Evolutionary conservation across 2,329 filamentous ascomycete genomes (phyloP).

Genomic region (Calonectria naviculata): DNA sequence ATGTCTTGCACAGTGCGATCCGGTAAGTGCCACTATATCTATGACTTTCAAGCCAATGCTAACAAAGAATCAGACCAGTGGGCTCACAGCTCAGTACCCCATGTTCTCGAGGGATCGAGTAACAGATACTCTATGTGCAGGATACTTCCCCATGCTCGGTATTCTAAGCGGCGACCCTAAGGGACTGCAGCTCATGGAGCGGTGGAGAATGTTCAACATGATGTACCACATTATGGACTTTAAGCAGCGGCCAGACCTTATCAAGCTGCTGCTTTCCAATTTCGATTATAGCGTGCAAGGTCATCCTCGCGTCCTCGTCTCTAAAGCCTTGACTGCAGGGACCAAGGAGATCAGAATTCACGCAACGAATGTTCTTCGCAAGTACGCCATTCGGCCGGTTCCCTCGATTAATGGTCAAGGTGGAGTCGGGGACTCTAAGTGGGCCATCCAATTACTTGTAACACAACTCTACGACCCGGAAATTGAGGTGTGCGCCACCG

Average conservation of each 20-base stretch:
- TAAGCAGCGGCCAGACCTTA: conserved; percentile 89
- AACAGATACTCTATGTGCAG: conserved; percentile 86
- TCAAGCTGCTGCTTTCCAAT: conserved; percentile 87
- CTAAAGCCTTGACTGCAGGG: conserved; percentile 91
- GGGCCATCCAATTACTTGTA: conserved; percentile 97
- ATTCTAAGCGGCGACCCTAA: conserved; percentile 84
- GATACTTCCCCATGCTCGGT: conserved; percentile 94
- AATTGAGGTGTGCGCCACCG: conserved; percentile 94
- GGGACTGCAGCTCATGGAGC: conserved; percentile 89
- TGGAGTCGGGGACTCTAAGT: conserved; percentile 78
- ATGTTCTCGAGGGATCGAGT: conserved; percentile 90
- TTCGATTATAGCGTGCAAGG: conserved; percentile 93
- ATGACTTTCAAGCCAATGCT: conserved; percentile 27
- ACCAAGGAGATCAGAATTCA: conserved; percentile 93
- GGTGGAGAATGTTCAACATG: conserved; percentile 99
- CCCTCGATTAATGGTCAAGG: conserved; percentile 51
- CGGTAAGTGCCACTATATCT: conserved; percentile 61
- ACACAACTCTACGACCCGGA: conserved; percentile 98
- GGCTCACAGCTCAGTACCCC: conserved; percentile 83
- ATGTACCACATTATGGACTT: conserved; percentile 98
- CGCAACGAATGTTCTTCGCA: conserved; percentile 86
- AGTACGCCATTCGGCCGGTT: conserved; percentile 75
- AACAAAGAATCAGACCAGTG: conserved; percentile 65
- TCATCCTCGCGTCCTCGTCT: conserved; percentile 91
- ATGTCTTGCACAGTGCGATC: conserved; percentile 94